Percentiles rank a stretch among this genome's conserved stretches.
Evolutionary conservation across 2,329 filamentous ascomycete species (phyloP).

Genomic region (Paecilomyces variotii): DNA sequence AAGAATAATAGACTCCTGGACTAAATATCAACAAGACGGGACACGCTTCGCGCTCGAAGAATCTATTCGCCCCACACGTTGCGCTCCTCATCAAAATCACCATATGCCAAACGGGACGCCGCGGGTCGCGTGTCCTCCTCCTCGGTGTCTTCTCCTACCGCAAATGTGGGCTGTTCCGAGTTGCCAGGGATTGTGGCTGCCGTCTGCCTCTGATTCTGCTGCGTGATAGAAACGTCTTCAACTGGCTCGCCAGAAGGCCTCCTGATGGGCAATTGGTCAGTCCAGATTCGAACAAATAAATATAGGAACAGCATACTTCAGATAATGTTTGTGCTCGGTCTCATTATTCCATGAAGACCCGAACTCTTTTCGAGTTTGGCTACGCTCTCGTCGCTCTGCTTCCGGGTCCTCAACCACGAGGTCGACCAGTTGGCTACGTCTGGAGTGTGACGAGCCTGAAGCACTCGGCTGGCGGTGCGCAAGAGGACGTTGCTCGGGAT

Average conservation of each 20-base stretch:
- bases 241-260: slow-evolving; percentile 23
- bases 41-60: background rate
- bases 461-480: slow-evolving; percentile 23
- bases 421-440: slow-evolving; percentile 57
- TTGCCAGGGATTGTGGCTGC: slow-evolving; percentile 1
- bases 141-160: slow-evolving; percentile 9
- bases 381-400: slow-evolving; percentile 54
- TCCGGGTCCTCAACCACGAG: slow-evolving; percentile 57
- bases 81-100: slow-evolving; percentile 27
- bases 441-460: slow-evolving; percentile 48
- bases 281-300: slow-evolving; percentile 20
- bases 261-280: slow-evolving; percentile 11
- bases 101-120: slow-evolving; percentile 16
- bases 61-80: slow-evolving; percentile 14
- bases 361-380: slow-evolving; percentile 55
- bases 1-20: background rate
- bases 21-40: background rate
- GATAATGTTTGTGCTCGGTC: slow-evolving; percentile 19
- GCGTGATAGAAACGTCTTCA: slow-evolving; percentile 13
- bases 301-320: background rate
- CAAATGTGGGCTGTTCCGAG: slow-evolving; percentile 1
- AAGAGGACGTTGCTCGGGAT: slow-evolving; percentile 13
- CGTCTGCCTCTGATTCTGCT: slow-evolving; percentile 5
- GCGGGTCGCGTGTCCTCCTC: slow-evolving; percentile 10
- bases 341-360: slow-evolving; percentile 56